Evolutionary conservation across 495 filamentous ascomycete species (phyloP).

Genomic region (Durotheca rogersii): DNA sequence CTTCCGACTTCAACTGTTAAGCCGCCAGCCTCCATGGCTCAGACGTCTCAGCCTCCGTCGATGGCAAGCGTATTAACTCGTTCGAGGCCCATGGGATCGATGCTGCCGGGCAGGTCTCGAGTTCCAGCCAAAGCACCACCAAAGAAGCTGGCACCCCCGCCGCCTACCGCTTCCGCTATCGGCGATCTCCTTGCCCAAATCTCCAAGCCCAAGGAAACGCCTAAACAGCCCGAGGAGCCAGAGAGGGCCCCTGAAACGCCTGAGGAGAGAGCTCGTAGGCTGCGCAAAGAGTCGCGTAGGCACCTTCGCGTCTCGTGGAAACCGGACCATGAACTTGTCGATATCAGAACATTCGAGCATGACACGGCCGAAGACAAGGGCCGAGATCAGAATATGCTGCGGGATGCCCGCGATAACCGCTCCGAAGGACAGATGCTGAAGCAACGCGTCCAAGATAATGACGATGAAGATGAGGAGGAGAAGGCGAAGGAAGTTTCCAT

Average conservation of each 20-base stretch:
- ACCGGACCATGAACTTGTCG: slow-evolving; percentile 67
- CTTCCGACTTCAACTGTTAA: slow-evolving; percentile 17
- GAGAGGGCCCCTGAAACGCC: slow-evolving; percentile 62
- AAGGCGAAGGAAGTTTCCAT: slow-evolving; percentile 28
- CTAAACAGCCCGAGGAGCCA: slow-evolving; percentile 51
- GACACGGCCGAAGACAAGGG: slow-evolving; percentile 73
- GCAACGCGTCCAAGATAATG: slow-evolving; percentile 59
- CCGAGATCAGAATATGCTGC: slow-evolving; percentile 63
- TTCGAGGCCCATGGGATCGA: slow-evolving; percentile 29
- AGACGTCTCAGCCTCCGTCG: slow-evolving; percentile 22
- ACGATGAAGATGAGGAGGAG: slow-evolving; percentile 59
- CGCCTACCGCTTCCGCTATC: slow-evolving; percentile 30
- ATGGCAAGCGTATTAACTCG: slow-evolving; percentile 15
- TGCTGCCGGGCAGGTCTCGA: slow-evolving; percentile 35
- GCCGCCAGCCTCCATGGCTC: slow-evolving; percentile 11
- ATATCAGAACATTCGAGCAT: slow-evolving; percentile 73
- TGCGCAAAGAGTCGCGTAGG: slow-evolving; percentile 76
- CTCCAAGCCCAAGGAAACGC: slow-evolving; percentile 34
- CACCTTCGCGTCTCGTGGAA: slow-evolving; percentile 66
- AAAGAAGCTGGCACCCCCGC: slow-evolving; percentile 38
- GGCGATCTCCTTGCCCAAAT: slow-evolving; percentile 41
- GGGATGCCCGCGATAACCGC: slow-evolving; percentile 69
- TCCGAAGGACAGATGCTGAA: slow-evolving; percentile 82
- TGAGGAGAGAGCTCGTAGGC: slow-evolving; percentile 68
- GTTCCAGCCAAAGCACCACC: slow-evolving; percentile 29